A percentile compares a stretch with the other conserved stretches of the same genome.
These are phyloP conservation scores for Elsinoe australis DNA, from an alignment of 2,329 filamentous ascomycete species.

Conservation along the genomic window DNA sequence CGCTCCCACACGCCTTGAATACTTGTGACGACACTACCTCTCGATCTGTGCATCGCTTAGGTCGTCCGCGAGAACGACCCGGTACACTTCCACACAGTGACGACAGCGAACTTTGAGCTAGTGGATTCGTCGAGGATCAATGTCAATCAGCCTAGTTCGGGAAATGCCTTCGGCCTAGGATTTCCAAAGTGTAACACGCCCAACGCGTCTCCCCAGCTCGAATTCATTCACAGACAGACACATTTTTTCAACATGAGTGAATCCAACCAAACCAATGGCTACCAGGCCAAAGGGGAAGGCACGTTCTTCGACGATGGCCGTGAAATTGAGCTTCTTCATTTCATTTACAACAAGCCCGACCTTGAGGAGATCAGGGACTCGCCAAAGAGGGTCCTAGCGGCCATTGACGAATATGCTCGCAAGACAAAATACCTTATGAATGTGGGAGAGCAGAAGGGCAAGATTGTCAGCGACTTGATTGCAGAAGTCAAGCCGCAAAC, in stretches of 20 bases:
- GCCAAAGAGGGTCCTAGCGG: conserved; percentile 55
- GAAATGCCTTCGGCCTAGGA: neutral
- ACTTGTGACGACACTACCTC: conserved; percentile 16
- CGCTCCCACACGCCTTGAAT: conserved; percentile 5
- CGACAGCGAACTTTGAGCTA: conserved; percentile 1
- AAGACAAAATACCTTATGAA: conserved; percentile 71
- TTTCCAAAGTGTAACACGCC: conserved; percentile 8
- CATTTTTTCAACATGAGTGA: conserved; percentile 21
- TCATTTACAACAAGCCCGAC: conserved; percentile 55
- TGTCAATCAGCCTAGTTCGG: conserved; percentile 4
- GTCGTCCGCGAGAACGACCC: neutral
- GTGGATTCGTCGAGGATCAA: neutral
- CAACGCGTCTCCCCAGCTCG: conserved; percentile 12
- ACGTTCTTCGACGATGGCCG: conserved; percentile 61
- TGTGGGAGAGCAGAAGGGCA: conserved; percentile 66
- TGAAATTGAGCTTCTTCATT: conserved; percentile 65
- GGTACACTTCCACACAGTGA: conserved; percentile 1
- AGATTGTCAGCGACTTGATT: conserved; percentile 62
- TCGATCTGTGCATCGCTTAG: conserved; percentile 16
- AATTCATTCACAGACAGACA: neutral
- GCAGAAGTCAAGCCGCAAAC: conserved; percentile 55
- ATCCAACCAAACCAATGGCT: conserved; percentile 40
- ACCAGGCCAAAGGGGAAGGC: conserved; percentile 41
- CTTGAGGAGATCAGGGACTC: conserved; percentile 57
- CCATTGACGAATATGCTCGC: conserved; percentile 62